phyloP scores from a whole-genome alignment of 306 rosid species.

The Spatholobus suberectus region DNA sequence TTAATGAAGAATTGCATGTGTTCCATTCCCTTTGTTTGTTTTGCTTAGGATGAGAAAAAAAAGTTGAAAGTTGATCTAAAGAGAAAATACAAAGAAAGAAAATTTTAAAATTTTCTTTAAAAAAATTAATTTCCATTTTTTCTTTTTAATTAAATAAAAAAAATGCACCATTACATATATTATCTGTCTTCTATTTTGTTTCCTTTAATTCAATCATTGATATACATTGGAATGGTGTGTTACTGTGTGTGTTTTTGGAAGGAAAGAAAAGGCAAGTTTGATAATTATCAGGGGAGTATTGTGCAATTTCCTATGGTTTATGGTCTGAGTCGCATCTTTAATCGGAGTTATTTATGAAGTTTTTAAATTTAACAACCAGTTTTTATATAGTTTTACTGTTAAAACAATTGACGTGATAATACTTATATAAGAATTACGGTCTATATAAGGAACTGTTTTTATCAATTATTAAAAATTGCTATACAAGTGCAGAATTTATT shows the following conservation, averaged over 20 bases:
- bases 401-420: no score
- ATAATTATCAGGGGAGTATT: background rate
- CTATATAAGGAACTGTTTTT: no score
- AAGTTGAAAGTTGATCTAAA: no score
- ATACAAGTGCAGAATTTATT: no score
- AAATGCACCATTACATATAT: background rate
- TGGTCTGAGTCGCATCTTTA: no score
- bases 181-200: background rate
- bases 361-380: no score
- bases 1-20: background rate
- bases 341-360: no score
- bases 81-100: background rate
- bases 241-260: background rate
- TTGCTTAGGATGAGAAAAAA: background rate
- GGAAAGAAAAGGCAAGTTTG: background rate
- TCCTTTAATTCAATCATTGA: background rate
- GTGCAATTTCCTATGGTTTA: background rate
- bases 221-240: background rate
- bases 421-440: no score
- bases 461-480: no score
- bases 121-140: background rate
- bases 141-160: no score
- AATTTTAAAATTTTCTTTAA: background rate
- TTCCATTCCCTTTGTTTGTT: background rate
- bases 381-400: no score